These are phyloP conservation scores for Candida arabinofermentans DNA, from an alignment of 805 yeast species.

Conservation along the genomic window DNA sequence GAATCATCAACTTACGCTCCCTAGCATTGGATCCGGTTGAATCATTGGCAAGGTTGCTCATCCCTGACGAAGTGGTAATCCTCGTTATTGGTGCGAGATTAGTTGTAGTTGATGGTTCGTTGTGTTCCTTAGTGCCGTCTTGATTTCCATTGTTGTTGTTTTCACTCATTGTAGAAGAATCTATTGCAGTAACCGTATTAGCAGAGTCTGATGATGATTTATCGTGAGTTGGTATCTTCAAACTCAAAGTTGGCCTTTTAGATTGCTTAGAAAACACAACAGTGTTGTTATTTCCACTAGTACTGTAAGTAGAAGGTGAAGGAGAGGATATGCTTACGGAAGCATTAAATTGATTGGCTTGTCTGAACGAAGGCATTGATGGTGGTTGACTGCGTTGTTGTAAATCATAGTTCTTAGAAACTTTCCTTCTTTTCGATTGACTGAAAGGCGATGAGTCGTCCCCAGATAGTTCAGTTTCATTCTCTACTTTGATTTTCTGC, in stretches of 20 bases:
- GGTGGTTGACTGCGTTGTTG: too few species aligned
- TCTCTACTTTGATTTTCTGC: background rate
- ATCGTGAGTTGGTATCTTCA: conserved; percentile 52
- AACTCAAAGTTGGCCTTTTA: conserved; percentile 57
- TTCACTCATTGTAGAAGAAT: conserved; percentile 18
- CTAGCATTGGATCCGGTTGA: conserved; percentile 1
- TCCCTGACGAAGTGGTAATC: background rate
- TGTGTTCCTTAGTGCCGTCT: background rate
- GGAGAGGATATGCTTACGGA: conserved; percentile 2
- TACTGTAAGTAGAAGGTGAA: background rate
- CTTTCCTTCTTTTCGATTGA: background rate
- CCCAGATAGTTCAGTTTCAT: background rate
- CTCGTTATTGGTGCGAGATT: conserved; percentile 4
- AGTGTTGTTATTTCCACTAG: background rate
- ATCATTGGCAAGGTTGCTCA: background rate
- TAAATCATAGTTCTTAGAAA: too few species aligned
- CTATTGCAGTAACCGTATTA: conserved; percentile 42
- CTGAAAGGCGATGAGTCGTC: background rate
- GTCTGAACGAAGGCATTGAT: conserved; percentile 2
- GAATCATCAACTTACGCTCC: conserved; percentile 11
- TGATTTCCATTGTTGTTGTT: conserved; percentile 6
- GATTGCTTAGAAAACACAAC: conserved; percentile 2
- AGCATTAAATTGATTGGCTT: conserved; percentile 2
- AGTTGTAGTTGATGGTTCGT: background rate
- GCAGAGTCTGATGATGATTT: conserved; percentile 35